A percentile compares a stretch with the other conserved stretches of the same genome.
Evolutionary conservation across 192 early-diverging fungal genomes (phyloP).

Genomic region (Rhizoclosmatium globosum): DNA sequence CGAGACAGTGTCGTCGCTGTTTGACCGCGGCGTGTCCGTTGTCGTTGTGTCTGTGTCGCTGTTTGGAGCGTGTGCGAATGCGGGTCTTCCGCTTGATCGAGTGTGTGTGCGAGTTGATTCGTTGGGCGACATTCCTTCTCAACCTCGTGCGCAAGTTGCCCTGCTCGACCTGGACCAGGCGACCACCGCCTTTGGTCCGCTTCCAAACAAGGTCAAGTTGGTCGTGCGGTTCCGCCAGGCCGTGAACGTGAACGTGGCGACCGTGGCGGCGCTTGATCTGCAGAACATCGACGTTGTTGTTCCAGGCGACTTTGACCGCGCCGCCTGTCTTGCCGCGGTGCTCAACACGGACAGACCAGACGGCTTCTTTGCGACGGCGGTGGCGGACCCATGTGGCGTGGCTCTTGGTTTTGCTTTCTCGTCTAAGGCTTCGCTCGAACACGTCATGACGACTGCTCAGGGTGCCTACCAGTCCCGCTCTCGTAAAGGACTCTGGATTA

Average conservation of each 20-base stretch:
- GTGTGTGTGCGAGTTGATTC: background rate
- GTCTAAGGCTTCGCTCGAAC: slow-evolving; percentile 78
- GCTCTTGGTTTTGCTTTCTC: slow-evolving; percentile 95
- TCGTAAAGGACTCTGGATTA: slow-evolving; percentile 90
- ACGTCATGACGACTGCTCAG: slow-evolving; percentile 75
- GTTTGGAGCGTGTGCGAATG: background rate
- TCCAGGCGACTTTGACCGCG: background rate
- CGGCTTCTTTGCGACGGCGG: slow-evolving; percentile 89
- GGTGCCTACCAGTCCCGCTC: slow-evolving; percentile 95
- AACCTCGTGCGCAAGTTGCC: background rate
- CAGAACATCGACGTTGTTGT: background rate
- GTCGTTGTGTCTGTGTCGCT: background rate
- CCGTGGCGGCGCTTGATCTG: background rate
- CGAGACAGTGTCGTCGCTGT: background rate
- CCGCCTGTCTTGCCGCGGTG: background rate
- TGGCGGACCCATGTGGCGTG: slow-evolving; percentile 89
- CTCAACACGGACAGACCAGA: slow-evolving; percentile 87
- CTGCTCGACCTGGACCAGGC: background rate
- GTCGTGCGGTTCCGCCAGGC: background rate
- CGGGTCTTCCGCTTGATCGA: background rate
- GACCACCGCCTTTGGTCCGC: background rate
- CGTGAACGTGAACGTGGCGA: background rate
- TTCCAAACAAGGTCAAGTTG: background rate
- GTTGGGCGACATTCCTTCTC: background rate
- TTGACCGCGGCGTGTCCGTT: background rate